A percentile compares a stretch with the other conserved stretches of the same genome.
Conservation (phyloP, 2,329 filamentous ascomycete species). For the Tolypocladium capitatum region DNA sequence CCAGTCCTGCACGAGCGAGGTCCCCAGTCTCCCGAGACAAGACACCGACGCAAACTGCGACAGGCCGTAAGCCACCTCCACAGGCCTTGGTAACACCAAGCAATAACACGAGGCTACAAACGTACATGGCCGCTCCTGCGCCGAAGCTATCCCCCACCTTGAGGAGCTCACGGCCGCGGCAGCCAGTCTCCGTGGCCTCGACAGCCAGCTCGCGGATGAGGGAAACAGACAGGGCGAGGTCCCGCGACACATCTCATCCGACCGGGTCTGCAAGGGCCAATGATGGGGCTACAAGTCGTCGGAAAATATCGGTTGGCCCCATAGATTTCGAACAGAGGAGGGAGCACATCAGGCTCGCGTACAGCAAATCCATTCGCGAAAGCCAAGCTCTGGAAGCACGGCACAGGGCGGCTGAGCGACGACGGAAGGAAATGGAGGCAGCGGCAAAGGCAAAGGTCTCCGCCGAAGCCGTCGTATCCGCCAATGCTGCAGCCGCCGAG, state of each 20-base stretch:
- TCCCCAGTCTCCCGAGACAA: slow-evolving; percentile 28
- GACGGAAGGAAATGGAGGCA: slow-evolving; percentile 33
- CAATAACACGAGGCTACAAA: slow-evolving; percentile 50
- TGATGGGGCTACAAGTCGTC: slow-evolving; percentile 27
- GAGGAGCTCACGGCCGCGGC: slow-evolving; percentile 68
- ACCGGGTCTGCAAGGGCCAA: slow-evolving; percentile 19
- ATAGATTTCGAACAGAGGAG: slow-evolving; percentile 77
- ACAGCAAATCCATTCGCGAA: slow-evolving; percentile 71
- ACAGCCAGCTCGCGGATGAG: slow-evolving; percentile 58
- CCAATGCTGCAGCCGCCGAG: not conserved
- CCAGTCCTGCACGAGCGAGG: slow-evolving; percentile 25
- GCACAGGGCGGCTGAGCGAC: slow-evolving; percentile 39
- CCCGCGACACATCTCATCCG: slow-evolving; percentile 23
- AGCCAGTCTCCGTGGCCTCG: slow-evolving; percentile 62
- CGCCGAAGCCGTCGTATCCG: slow-evolving; percentile 3
- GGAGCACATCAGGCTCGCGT: slow-evolving; percentile 71
- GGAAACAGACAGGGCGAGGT: slow-evolving; percentile 42
- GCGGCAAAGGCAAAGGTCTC: slow-evolving; percentile 28
- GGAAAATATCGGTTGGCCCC: slow-evolving; percentile 52
- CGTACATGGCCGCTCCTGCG: slow-evolving; percentile 57
- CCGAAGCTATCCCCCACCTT: slow-evolving; percentile 67
- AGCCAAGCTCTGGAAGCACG: slow-evolving; percentile 48
- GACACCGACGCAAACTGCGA: slow-evolving; percentile 25
- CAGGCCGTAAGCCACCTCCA: slow-evolving; percentile 25
- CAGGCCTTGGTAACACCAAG: slow-evolving; percentile 31